phyloP scores from a whole-genome alignment of 495 filamentous ascomycete genomes.

The Sabuloglossum arenarium region DNA sequence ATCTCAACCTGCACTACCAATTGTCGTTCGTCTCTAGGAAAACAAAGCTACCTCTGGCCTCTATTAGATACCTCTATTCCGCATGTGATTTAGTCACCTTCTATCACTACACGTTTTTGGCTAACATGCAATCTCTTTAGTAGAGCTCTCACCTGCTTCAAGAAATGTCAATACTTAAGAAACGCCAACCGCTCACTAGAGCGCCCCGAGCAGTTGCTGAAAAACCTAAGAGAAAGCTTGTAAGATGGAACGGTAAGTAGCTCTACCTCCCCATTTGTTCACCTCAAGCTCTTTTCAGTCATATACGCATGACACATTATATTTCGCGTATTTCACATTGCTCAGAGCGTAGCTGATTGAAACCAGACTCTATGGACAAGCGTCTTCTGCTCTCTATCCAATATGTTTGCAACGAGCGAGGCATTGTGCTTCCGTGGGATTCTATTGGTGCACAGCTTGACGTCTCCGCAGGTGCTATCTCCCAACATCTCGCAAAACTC shows the following conservation, averaged over 20 bases:
- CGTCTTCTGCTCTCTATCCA: slow-evolving; percentile 3
- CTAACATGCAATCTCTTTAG: no score
- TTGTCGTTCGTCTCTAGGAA: no score
- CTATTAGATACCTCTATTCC: no score
- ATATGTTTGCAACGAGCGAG: slow-evolving; percentile 3
- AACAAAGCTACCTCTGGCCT: no score
- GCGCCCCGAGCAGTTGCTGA: not conserved
- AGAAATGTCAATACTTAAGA: not conserved
- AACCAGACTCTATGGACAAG: not conserved
- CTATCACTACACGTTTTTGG: no score
- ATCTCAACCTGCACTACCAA: no score
- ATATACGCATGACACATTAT: not conserved
- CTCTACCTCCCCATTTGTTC: not conserved
- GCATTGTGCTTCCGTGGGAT: slow-evolving; percentile 6
- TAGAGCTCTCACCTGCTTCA: not conserved
- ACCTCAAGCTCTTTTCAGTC: no score
- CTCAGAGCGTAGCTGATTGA: not conserved
- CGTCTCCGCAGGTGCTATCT: slow-evolving; percentile 1
- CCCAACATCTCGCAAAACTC: slow-evolving; percentile 5
- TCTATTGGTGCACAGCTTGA: not conserved
- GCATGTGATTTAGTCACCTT: no score
- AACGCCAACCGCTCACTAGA: not conserved
- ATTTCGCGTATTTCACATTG: no score
- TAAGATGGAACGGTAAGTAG: not conserved
- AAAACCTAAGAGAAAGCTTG: not conserved